Evolutionary conservation across 129 eudicot species (phyloP).

Genomic region (Logfia minima): DNA sequence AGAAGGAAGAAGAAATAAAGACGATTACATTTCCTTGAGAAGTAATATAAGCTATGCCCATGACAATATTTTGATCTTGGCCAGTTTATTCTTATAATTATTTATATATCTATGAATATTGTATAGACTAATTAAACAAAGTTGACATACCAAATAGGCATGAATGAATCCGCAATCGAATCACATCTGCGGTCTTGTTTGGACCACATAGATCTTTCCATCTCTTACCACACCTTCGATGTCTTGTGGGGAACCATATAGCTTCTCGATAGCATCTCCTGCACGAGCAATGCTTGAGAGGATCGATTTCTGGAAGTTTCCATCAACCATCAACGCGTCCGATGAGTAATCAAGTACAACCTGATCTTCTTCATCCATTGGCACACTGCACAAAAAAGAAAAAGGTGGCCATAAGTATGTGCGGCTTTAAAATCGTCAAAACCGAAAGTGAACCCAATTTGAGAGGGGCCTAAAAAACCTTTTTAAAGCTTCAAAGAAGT

Average conservation of each 20-base stretch:
- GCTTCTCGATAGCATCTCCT: slow-evolving; percentile 83
- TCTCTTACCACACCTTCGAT: slow-evolving; percentile 91
- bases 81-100: slow-evolving; percentile 29
- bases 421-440: neutral
- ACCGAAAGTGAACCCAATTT: neutral
- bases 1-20: slow-evolving; percentile 6
- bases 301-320: slow-evolving; percentile 58
- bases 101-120: slow-evolving; percentile 1
- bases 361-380: slow-evolving; percentile 94
- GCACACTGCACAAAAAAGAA: slow-evolving; percentile 58
- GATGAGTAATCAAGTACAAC: slow-evolving; percentile 84
- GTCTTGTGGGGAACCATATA: slow-evolving; percentile 93
- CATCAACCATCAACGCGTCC: slow-evolving; percentile 59
- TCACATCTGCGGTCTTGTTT: slow-evolving; percentile 96
- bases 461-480: neutral
- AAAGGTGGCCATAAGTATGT: neutral
- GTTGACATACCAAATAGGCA: neutral
- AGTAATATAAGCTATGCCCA: slow-evolving; percentile 18
- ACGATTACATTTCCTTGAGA: slow-evolving; percentile 8
- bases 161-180: neutral
- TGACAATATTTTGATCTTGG: slow-evolving; percentile 10
- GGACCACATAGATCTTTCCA: slow-evolving; percentile 90
- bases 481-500: neutral
- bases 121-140: slow-evolving; percentile 14
- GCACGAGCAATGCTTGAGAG: slow-evolving; percentile 73